Evolutionary conservation across 2,329 filamentous ascomycete genomes (phyloP), one percentile per base, ranked within the genome.

Genomic region (Phaeosphaeriaceae sp.): DNA sequence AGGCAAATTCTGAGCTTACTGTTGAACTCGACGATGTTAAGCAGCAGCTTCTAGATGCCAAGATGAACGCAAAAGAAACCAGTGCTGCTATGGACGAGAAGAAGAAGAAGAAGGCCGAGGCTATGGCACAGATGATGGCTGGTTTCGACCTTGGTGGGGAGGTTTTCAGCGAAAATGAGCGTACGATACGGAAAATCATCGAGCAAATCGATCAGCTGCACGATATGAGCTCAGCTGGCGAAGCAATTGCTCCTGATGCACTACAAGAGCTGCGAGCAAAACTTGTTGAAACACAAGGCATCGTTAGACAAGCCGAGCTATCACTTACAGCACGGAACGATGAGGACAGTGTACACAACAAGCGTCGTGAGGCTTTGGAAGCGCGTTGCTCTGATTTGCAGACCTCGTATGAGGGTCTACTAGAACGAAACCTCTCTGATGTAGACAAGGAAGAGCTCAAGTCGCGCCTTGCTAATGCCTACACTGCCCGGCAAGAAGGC

Each of bases 71-170:
- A 48, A 96, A 94, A 78, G 94, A 97, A 77, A 93, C 89, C 1
- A 92, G 85, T 36, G 92, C 92, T 7, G 88, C 91, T 13, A 79
- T 95, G 16, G 93, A 97, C 63, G 94, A 97, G 76, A 99, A 99
- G 81, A 95, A 97, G 77, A 93, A 92, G 81, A 92, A 92, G 79
- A 99, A 99, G 82, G 91, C 92, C 1, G 94, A 99, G 78, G 94
- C 95, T 77, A 99, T 99, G 94, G 94, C 94, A 35, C 90, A 97
- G 82, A 99, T 99, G 94, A 97, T 99, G 93, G 94, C 94, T 50
- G 92, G 93, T 3, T 97, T 99, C 66, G 93, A 99, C 67, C 84
- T 99, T 28, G 93, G 92, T 36, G 88, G 89, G 40, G 92, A 97
- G 49, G 87, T 95, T 26, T 96, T 97, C 73, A 96, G 92, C 61